phyloP scores from a whole-genome alignment of 2,329 filamentous ascomycete species.

The Cercospora sojina region DNA sequence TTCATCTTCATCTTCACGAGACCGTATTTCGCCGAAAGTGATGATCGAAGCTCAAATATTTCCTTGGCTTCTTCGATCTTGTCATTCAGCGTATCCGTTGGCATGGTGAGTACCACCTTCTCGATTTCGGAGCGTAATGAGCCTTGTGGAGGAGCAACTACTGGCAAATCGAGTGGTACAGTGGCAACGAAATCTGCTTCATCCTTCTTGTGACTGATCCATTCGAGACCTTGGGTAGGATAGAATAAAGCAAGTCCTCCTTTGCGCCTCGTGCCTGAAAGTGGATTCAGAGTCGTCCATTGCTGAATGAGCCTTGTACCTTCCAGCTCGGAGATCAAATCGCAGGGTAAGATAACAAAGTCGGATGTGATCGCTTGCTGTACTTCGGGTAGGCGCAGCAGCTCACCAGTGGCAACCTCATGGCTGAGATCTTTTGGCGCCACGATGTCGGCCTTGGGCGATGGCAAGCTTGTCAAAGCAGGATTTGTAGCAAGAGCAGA shows the following conservation, averaged over 20 bases:
- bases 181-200: conserved; percentile 91
- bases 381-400: conserved; percentile 81
- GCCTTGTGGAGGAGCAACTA: conserved; percentile 59
- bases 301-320: conserved; percentile 81
- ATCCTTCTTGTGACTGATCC: conserved; percentile 74
- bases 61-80: conserved; percentile 71
- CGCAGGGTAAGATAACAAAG: conserved; percentile 89
- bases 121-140: conserved; percentile 68
- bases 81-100: conserved; percentile 86
- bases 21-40: conserved; percentile 68
- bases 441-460: conserved; percentile 71
- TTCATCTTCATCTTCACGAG: conserved; percentile 77
- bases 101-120: conserved; percentile 81
- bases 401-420: conserved; percentile 84
- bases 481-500: conserved; percentile 73
- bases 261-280: conserved; percentile 58
- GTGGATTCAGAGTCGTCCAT: conserved; percentile 74
- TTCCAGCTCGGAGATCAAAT: conserved; percentile 85
- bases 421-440: conserved; percentile 74
- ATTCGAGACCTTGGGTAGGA: conserved; percentile 70
- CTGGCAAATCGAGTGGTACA: conserved; percentile 61
- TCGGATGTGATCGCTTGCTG: conserved; percentile 75
- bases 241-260: conserved; percentile 91
- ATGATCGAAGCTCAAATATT: conserved; percentile 69
- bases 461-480: conserved; percentile 70